Base-by-base conservation (phyloP, 2,329 filamentous ascomycete genomes). In the Phoma sp. region DNA sequence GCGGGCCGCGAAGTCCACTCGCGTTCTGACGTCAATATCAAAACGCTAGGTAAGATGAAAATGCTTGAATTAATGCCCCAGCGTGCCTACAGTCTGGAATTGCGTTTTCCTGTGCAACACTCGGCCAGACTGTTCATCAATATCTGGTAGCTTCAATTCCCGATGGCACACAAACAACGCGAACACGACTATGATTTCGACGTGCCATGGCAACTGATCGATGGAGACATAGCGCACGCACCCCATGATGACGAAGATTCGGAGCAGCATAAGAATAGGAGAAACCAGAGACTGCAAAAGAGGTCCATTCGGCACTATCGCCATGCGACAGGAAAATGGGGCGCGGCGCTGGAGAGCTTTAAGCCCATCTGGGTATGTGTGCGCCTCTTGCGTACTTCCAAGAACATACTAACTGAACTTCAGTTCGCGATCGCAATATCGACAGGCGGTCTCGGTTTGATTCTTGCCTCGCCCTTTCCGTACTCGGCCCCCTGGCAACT, bases 111-210 rank as follows among this genome's bases (percentile, higher is more conserved):
- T 38, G 2, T 22, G 14, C 7, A 22, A 11, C 33, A 22, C 8
- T 38, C 7, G 7, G 33, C 8, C 7, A 23, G 4, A 7, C 4
- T 14, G 14, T 22, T 22, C 3, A 38, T 22, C 14, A 38, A 23
- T 7, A 6, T 6, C 32, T 29, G 6, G 6, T 29, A 14, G 14
- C 4, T 22, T 23, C 36, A 14, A 29, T 18, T 9, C 27, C 18
- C 25, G 14, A 48, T 53, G 51, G 44, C 51, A 23, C 39, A 43
- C 27, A 53, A 48, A 44, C 32, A 44, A 4, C 44, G 37, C 32
- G 51, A 53, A 48, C 51, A 45, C n/a, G 51, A 54, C 22, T 48
- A 54, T 5, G 51, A 54, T 24, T 48, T 54, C 23, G 27, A 54
- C 3, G 40, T 54, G n/a, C 51, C 51, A 5, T 54, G 51, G 51